Evolutionary conservation across 2,329 filamentous ascomycete genomes (phyloP).

Genomic region (Neurospora sp.): DNA sequence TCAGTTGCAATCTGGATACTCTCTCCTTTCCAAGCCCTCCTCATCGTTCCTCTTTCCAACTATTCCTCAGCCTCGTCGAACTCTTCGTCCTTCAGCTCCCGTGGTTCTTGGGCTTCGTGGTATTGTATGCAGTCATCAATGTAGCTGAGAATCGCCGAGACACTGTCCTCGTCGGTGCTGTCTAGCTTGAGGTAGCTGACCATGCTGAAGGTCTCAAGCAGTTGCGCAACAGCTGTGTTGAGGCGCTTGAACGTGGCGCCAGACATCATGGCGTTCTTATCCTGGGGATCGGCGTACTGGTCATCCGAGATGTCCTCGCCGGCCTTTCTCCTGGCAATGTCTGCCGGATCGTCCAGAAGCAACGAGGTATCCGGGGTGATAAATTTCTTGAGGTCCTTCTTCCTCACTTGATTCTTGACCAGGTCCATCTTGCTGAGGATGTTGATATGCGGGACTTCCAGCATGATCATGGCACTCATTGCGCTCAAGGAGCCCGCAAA

Average conservation of each 20-base stretch:
- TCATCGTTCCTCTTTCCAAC: not conserved
- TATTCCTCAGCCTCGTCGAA: constrained; percentile 35
- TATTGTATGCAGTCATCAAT: constrained; percentile 92
- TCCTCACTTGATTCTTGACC: constrained; percentile 78
- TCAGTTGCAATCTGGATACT: not conserved
- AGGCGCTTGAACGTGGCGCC: constrained; percentile 73
- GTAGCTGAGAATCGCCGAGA: constrained; percentile 74
- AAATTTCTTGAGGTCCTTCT: constrained; percentile 82
- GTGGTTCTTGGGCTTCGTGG: constrained; percentile 86
- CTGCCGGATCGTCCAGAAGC: constrained; percentile 67
- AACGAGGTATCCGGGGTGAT: constrained; percentile 75
- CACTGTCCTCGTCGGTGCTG: constrained; percentile 83
- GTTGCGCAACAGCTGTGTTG: constrained; percentile 76
- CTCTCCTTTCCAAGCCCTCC: not conserved
- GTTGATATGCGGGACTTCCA: constrained; percentile 94
- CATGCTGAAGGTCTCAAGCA: constrained; percentile 98
- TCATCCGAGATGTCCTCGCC: constrained; percentile 36
- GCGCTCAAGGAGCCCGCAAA: constrained; percentile 91
- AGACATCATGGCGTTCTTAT: constrained; percentile 62
- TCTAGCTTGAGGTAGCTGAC: constrained; percentile 89
- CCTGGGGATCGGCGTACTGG: constrained; percentile 49
- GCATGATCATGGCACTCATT: constrained; percentile 98
- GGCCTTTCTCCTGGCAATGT: constrained; percentile 32
- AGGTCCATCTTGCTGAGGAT: constrained; percentile 97
- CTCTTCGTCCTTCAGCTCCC: constrained; percentile 61